Evolutionary conservation across 2,329 filamentous ascomycete species (phyloP), one percentile per base, ranked within the genome.

Genomic region (Ceratocystis ficicola): DNA sequence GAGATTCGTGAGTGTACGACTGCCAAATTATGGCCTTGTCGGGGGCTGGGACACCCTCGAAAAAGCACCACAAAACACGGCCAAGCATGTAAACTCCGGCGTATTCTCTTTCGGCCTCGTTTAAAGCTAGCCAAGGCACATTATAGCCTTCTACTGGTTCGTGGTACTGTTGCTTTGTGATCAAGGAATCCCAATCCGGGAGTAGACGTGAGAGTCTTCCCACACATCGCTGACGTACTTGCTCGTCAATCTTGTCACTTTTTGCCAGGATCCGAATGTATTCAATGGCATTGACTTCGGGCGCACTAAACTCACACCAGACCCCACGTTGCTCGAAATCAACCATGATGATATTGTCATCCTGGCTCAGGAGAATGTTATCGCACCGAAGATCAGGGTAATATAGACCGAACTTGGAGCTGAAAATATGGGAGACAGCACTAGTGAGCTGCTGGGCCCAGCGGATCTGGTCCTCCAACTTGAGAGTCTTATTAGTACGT

Each of bases 1-100:
- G 74, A 1, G 82, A 79, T 71, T 85, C 82, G 73, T 78, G 79
- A 17, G 74, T 75, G 71, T 85, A 85, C 59, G 83, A 85, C 69
- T 83, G 77, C 83, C 83, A 85, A 12, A 83, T 77, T 2, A 81
- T 79, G 1, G 79, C 78, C 68, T 77, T 77, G 70, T 85, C 81
- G 1, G 83, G 82, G 1, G 81, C 82, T 67, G 80, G 81, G 70
- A 80, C 79, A 22, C 81, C 82, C 71, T 86, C 83, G 66, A 85
- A 85, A 17, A 85, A 78, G 70, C 83, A 85, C 82, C 83, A 86
- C 60, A 86, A 74, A 30, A 84, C 76, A 48, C 83, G 77, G 5
- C 82, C 83, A 17, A 86, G 78, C 82, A 85, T 84, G 73, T 84
- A 86, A 1, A 84, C 82, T 71, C 83, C 80, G 22, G 82, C 82